phyloP scores from a whole-genome alignment of 805 yeast genomes.

The Zygosaccharomyces bisporus region DNA sequence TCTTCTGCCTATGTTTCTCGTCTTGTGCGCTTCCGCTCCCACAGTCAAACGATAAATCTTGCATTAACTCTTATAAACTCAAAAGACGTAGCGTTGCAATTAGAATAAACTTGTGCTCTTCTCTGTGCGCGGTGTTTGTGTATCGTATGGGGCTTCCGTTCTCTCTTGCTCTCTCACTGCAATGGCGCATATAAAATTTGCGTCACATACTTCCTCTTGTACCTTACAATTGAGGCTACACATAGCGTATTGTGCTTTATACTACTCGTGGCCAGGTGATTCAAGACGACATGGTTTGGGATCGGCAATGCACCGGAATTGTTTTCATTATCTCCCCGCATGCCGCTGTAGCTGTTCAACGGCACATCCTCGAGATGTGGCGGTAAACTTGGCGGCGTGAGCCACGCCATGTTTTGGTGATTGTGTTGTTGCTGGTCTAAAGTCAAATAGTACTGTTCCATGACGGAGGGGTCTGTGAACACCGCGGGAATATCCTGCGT shows the following conservation, averaged over 20 bases:
- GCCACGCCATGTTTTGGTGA: slow-evolving; percentile 54
- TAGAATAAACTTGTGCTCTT: too few species aligned
- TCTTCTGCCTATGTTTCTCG: too few species aligned
- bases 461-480: slow-evolving; percentile 78
- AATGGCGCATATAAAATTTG: slow-evolving; percentile 89
- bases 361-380: slow-evolving; percentile 95
- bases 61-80: too few species aligned
- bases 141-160: too few species aligned
- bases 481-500: slow-evolving; percentile 75
- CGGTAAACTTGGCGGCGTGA: slow-evolving; percentile 94
- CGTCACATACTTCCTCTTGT: slow-evolving; percentile 83
- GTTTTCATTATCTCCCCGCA: slow-evolving; percentile 50
- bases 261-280: slow-evolving; percentile 93
- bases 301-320: slow-evolving; percentile 86
- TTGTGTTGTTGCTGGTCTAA: slow-evolving; percentile 63
- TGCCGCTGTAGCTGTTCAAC: slow-evolving; percentile 58
- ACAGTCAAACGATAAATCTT: too few species aligned
- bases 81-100: too few species aligned
- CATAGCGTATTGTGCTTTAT: slow-evolving; percentile 91
- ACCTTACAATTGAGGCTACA: slow-evolving; percentile 86
- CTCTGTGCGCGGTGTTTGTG: too few species aligned
- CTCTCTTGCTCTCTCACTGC: slow-evolving; percentile 34
- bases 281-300: slow-evolving; percentile 91
- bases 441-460: slow-evolving; percentile 80
- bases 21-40: too few species aligned